Conservation (phyloP, 495 filamentous ascomycete genomes). For the Hyaloscypha finlandica region DNA sequence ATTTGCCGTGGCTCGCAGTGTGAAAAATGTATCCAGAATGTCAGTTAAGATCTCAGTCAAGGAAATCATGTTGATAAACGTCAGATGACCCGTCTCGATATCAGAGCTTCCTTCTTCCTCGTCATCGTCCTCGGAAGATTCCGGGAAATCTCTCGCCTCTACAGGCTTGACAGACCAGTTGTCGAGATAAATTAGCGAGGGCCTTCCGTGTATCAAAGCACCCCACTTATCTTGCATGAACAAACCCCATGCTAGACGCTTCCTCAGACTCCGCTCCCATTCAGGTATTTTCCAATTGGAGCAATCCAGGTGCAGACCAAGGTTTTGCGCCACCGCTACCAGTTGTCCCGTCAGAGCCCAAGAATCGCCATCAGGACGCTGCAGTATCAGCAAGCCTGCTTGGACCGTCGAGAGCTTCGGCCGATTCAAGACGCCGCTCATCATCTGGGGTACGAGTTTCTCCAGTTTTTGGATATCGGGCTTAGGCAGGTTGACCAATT, state of each 20-base stretch:
- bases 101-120: constrained; percentile 62
- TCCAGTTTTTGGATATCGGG: constrained; percentile 79
- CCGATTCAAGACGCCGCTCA: constrained; percentile 73
- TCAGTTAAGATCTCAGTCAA: constrained; percentile 75
- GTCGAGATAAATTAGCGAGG: constrained; percentile 73
- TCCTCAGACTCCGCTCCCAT: constrained; percentile 82
- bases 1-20: constrained; percentile 52
- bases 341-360: constrained; percentile 85
- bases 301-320: constrained; percentile 86
- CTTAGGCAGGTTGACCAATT: constrained; percentile 63
- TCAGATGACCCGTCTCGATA: constrained; percentile 63
- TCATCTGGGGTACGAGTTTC: constrained; percentile 67
- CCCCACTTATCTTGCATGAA: constrained; percentile 96
- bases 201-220: constrained; percentile 77
- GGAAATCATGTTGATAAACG: constrained; percentile 72
- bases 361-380: constrained; percentile 82
- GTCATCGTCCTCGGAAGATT: constrained; percentile 55
- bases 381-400: constrained; percentile 85
- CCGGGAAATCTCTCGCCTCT: constrained; percentile 69
- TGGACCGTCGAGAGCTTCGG: constrained; percentile 91
- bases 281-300: constrained; percentile 80
- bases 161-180: constrained; percentile 81
- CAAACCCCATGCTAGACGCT: constrained; percentile 84
- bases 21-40: constrained; percentile 79
- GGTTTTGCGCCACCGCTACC: constrained; percentile 75